phyloP scores from a whole-genome alignment of 2,329 filamentous ascomycete genomes.

The Chaetomiaceae sp. region DNA sequence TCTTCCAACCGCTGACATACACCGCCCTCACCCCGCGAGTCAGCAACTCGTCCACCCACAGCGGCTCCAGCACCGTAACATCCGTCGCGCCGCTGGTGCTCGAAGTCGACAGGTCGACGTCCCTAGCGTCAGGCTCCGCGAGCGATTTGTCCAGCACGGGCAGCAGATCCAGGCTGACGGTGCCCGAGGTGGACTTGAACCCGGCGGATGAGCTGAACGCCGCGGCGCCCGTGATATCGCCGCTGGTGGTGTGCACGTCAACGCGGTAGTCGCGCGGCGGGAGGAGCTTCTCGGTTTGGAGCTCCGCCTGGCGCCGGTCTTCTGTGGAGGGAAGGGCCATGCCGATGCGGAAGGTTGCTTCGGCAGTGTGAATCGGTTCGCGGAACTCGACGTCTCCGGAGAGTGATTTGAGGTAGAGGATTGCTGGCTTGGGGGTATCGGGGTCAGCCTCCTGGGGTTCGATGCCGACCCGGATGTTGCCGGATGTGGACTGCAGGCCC shows the following conservation, averaged over 20 bases:
- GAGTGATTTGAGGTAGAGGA: constrained; percentile 38
- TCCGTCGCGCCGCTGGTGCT: constrained; percentile 42
- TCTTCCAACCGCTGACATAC: neutral
- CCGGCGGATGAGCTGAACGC: constrained; percentile 37
- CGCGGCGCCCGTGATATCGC: constrained; percentile 38
- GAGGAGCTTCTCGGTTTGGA: constrained; percentile 26
- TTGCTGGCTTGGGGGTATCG: constrained; percentile 36
- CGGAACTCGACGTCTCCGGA: constrained; percentile 42
- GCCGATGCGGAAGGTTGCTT: constrained; percentile 8
- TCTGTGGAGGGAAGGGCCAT: neutral
- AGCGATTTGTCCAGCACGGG: constrained; percentile 36
- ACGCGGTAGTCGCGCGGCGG: constrained; percentile 47
- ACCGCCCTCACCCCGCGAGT: too few species aligned
- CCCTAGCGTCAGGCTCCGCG: constrained; percentile 1
- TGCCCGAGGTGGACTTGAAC: constrained; percentile 40
- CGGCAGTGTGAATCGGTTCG: constrained; percentile 37
- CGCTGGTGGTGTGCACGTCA: constrained; percentile 42
- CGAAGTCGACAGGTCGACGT: constrained; percentile 35
- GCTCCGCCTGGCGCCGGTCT: neutral
- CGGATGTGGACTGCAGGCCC: constrained; percentile 41
- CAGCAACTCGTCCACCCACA: constrained; percentile 38
- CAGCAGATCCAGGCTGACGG: constrained; percentile 38
- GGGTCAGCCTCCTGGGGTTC: constrained; percentile 38
- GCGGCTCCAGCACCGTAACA: constrained; percentile 41
- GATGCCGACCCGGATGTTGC: constrained; percentile 39